phyloP scores from a whole-genome alignment of 2,329 filamentous ascomycete species.

The Scedosporium minutisporum region DNA sequence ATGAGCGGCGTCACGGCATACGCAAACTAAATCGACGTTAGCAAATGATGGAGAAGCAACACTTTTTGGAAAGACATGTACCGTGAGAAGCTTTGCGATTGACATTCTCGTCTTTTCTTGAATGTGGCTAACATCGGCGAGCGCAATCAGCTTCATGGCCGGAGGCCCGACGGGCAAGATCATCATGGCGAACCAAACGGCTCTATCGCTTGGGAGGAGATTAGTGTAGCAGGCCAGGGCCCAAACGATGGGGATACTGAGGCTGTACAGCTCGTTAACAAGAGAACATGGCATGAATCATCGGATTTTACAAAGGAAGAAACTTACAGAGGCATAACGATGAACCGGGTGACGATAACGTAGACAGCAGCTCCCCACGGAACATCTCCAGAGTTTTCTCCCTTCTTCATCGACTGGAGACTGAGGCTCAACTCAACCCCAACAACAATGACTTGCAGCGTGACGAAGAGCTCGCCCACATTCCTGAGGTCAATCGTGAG shows the following conservation, averaged over 20 bases:
- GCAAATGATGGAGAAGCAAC: background rate
- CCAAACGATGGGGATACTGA: conserved; percentile 47
- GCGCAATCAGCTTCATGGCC: conserved; percentile 36
- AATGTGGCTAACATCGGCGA: conserved; percentile 32
- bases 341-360: conserved; percentile 45
- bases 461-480: conserved; percentile 53
- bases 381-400: conserved; percentile 28
- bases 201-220: conserved; percentile 45
- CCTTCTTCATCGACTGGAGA: conserved; percentile 22
- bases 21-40: background rate
- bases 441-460: conserved; percentile 55
- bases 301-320: background rate
- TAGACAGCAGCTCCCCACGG: conserved; percentile 40
- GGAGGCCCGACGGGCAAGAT: conserved; percentile 37
- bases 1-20: background rate
- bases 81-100: conserved; percentile 33
- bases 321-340: conserved; percentile 44
- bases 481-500: conserved; percentile 52
- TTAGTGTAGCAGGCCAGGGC: conserved; percentile 40
- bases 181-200: conserved; percentile 53
- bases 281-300: background rate
- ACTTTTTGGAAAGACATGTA: conserved; percentile 14
- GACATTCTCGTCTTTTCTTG: conserved; percentile 28
- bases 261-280: conserved; percentile 9
- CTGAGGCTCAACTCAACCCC: conserved; percentile 54